phyloP scores from a whole-genome alignment of 2,329 filamentous ascomycete genomes.

The Bipolaris cookei region DNA sequence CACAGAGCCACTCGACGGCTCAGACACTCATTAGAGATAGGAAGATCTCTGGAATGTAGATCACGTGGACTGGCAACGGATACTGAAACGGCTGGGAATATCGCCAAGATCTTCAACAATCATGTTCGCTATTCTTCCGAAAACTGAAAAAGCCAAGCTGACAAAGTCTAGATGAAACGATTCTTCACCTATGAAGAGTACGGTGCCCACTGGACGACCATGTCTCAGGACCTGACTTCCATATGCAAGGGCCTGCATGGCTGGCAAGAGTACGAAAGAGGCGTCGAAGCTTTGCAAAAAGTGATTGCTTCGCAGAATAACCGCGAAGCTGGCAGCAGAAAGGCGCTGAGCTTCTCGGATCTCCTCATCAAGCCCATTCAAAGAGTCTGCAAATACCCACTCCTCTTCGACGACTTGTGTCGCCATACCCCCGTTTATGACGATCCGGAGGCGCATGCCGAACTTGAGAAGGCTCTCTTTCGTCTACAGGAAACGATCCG shows the following conservation, averaged over 20 bases:
- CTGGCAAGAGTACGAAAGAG: slow-evolving; percentile 82
- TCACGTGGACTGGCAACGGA: slow-evolving; percentile 54
- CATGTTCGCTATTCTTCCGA: slow-evolving; percentile 50
- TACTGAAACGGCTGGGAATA: slow-evolving; percentile 60
- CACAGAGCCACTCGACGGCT: slow-evolving; percentile 44
- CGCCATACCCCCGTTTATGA: slow-evolving; percentile 84
- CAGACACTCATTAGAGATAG: slow-evolving; percentile 56
- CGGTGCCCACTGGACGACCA: slow-evolving; percentile 84
- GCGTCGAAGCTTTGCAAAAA: slow-evolving; percentile 81
- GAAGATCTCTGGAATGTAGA: slow-evolving; percentile 49
- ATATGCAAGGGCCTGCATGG: slow-evolving; percentile 71
- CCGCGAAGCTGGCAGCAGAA: slow-evolving; percentile 68
- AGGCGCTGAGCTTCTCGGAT: slow-evolving; percentile 82
- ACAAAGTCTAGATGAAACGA: slow-evolving; percentile 67
- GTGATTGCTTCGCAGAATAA: slow-evolving; percentile 74
- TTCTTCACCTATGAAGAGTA: slow-evolving; percentile 94
- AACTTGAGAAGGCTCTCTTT: slow-evolving; percentile 75
- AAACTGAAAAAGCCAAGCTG: slow-evolving; percentile 10
- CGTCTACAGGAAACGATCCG: slow-evolving; percentile 75
- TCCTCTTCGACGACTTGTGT: slow-evolving; percentile 83
- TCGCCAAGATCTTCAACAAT: slow-evolving; percentile 61
- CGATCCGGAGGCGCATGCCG: slow-evolving; percentile 81
- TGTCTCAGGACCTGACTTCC: slow-evolving; percentile 77
- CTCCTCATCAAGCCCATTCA: slow-evolving; percentile 96
- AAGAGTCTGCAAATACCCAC: slow-evolving; percentile 86